Percentiles rank a stretch among this genome's conserved stretches.
Evolutionary conservation across 352 stramenopile species (phyloP).

Genomic region (Phytopythium delawarense): DNA sequence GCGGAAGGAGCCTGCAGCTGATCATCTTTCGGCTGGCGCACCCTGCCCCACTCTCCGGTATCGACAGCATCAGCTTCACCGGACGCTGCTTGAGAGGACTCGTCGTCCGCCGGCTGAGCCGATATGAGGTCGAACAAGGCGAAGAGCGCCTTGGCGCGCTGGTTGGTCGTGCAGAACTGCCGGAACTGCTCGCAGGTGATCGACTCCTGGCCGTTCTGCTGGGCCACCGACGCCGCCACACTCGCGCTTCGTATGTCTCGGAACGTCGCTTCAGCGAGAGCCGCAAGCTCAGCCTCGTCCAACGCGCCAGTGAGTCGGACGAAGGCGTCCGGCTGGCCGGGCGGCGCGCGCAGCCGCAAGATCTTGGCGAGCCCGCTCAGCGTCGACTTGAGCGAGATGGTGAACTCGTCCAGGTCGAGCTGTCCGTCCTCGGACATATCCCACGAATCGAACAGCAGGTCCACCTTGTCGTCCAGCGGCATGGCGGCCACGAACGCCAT

Average conservation of each 20-base stretch:
- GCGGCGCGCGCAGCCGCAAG: conserved; percentile 12
- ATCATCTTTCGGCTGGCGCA: not conserved
- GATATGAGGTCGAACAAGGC: conserved; percentile 46
- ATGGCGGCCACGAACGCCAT: conserved; percentile 62
- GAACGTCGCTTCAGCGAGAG: conserved; percentile 59
- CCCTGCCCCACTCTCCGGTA: not conserved
- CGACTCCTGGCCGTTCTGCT: conserved; percentile 23
- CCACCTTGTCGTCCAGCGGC: conserved; percentile 72
- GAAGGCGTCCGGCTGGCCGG: not conserved
- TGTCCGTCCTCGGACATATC: conserved; percentile 82
- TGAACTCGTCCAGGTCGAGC: conserved; percentile 80
- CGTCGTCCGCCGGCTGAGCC: not conserved
- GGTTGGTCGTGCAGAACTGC: conserved; percentile 67
- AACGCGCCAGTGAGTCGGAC: conserved; percentile 9
- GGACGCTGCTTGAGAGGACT: not conserved
- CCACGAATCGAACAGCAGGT: conserved; percentile 84
- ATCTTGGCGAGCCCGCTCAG: conserved; percentile 66
- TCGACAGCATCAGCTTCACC: not conserved
- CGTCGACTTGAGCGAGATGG: conserved; percentile 86
- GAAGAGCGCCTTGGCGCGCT: conserved; percentile 49
- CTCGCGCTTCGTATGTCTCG: conserved; percentile 53
- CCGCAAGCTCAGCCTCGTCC: conserved; percentile 65
- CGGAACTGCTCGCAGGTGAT: conserved; percentile 82
- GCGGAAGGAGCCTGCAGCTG: not conserved
- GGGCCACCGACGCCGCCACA: conserved; percentile 12